phyloP scores from a whole-genome alignment of 495 filamentous ascomycete genomes.

The Friedmanniomyces endolithicus region DNA sequence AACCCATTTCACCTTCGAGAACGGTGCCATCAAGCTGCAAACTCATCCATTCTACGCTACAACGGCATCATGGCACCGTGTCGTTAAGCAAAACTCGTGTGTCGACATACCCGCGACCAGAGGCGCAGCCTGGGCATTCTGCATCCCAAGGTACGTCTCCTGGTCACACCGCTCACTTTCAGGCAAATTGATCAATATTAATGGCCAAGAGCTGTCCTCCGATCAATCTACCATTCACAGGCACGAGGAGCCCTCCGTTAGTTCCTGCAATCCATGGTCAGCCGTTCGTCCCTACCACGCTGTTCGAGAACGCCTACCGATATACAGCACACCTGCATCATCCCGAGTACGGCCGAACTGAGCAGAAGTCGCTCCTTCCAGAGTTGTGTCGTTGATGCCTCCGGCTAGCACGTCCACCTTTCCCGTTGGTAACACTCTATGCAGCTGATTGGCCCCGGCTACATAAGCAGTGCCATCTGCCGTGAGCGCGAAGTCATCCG shows the following conservation, averaged over 20 bases:
- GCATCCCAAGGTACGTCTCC: too few species aligned
- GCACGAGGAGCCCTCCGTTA: conserved; percentile 5
- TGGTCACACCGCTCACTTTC: neutral
- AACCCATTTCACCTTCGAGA: neutral
- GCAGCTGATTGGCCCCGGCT: neutral
- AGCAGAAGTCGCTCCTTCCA: conserved; percentile 8
- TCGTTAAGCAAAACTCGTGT: too few species aligned
- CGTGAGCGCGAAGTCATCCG: conserved; percentile 7
- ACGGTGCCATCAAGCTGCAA: neutral
- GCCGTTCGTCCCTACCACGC: neutral
- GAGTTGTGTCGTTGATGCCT: conserved; percentile 1
- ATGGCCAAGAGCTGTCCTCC: conserved; percentile 10
- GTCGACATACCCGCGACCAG: neutral
- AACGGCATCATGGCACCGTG: too few species aligned
- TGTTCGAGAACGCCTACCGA: neutral
- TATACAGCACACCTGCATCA: conserved; percentile 11
- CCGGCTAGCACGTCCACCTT: conserved; percentile 6
- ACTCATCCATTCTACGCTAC: too few species aligned
- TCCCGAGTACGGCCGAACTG: conserved; percentile 9
- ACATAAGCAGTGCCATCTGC: conserved; percentile 3
- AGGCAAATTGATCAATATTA: conserved; percentile 8
- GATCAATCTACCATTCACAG: neutral
- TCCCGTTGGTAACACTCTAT: neutral
- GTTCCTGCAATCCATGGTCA: conserved; percentile 2
- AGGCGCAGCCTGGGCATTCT: neutral